Base-by-base conservation (phyloP, 805 yeast genomes). In the Candida anglica region DNA sequence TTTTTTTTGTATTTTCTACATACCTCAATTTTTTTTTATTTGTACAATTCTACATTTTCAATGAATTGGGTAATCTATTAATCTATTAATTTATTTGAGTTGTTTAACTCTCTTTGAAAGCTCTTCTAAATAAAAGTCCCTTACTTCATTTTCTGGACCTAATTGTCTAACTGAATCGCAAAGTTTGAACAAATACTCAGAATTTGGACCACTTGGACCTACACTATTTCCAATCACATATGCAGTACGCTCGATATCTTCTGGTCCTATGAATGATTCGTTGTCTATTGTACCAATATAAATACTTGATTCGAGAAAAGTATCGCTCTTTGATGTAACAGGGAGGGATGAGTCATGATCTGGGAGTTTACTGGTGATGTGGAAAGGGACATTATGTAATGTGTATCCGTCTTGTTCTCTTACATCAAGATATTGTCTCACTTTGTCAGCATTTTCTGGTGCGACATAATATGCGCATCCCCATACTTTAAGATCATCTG, bases 391-490 rank as follows among this genome's bases (percentile, higher is more conserved):
- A 15, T 67, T 58, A 42, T 84, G 86, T 2, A 77, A 64, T 1
- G 86, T 67, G 56, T 89, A 89, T 0, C 97, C 98, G 50, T 87
- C 88, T 54, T 87, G 88, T 47, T 89, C 98, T 36, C 98, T 67
- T 10, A 76, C 69, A 46, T 89, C 95, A 32, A 89, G 66, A 45
- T 86, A 82, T 11, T 73, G 79, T 20, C 67, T 65, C 13, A 86
- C 93, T 37, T 73, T 72, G 4, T 56, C 53, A 0, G 81, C 88
- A 33, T 73, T 53, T 34, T 76, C 74, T 0, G 86, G 73, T 3
- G 80, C 80, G 6, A 89, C 81, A 46, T 82, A 81, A 58, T 86
- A 89, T 0, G 93, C 94, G 31, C 86, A 85, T 1, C 94, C 95
- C 79, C 85, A 76, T 0, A 85, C 81, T 32, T 56, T 63, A 39